Percentiles rank a stretch among this genome's conserved stretches.
Evolutionary conservation across 352 stramenopile genomes (phyloP).

Genomic region (Globisporangium barbulae): DNA sequence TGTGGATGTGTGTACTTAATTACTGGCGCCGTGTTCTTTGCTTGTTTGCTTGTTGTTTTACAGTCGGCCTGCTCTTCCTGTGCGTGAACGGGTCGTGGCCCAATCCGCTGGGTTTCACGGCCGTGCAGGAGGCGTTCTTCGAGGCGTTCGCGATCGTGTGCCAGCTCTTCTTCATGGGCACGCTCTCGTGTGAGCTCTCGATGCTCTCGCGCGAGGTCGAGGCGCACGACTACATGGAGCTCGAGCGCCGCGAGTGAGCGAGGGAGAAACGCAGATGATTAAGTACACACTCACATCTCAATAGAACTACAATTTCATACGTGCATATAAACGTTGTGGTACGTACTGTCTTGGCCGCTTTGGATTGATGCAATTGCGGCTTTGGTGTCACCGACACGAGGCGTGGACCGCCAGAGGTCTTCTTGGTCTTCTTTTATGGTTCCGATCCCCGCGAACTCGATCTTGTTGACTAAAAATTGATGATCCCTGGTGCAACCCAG

Average conservation of each 20-base stretch:
- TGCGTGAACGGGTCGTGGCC: conserved; percentile 79
- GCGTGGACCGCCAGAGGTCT: too few relatives aligned
- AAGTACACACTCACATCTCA: conserved; percentile 5
- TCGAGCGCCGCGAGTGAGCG: conserved; percentile 51
- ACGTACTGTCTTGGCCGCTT: too few relatives aligned
- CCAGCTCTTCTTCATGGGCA: conserved; percentile 88
- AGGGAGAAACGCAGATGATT: too few relatives aligned
- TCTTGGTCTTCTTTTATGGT: too few relatives aligned
- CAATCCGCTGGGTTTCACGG: conserved; percentile 79
- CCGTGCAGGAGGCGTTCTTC: conserved; percentile 78
- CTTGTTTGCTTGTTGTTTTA: not conserved
- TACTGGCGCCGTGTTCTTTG: not conserved
- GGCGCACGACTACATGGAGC: conserved; percentile 51
- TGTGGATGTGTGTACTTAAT: not conserved
- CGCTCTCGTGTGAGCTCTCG: conserved; percentile 68
- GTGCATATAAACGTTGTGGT: too few relatives aligned
- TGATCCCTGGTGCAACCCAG: too few relatives aligned
- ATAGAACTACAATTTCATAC: not conserved
- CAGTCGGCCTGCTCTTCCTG: conserved; percentile 75
- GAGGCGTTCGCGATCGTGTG: conserved; percentile 83
- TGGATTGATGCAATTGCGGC: too few relatives aligned
- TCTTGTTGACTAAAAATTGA: too few relatives aligned
- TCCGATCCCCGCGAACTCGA: too few relatives aligned
- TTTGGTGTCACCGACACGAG: too few relatives aligned
- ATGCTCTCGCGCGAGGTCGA: conserved; percentile 59